These are phyloP conservation scores for Xylaria sp. DNA, from an alignment of 2,329 filamentous ascomycete species.

Conservation along the genomic window DNA sequence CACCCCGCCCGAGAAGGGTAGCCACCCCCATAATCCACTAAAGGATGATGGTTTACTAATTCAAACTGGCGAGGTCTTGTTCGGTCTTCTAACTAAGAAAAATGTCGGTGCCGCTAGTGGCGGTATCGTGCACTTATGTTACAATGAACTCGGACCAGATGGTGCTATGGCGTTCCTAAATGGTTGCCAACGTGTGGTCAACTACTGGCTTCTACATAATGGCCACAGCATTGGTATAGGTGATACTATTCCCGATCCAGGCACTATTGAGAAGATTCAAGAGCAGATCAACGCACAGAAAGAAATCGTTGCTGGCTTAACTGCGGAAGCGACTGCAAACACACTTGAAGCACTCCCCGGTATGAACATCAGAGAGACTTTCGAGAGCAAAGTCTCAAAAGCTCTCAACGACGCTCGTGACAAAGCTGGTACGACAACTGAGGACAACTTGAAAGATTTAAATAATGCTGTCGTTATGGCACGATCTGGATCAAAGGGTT, in stretches of 20 bases:
- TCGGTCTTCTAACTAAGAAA: constrained; percentile 92
- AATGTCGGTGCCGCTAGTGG: constrained; percentile 88
- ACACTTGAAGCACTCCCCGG: constrained; percentile 91
- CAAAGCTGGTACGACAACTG: constrained; percentile 90
- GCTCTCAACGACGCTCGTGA: constrained; percentile 96
- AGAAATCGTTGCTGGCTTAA: constrained; percentile 78
- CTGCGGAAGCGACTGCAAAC: constrained; percentile 82
- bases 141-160: constrained; percentile 89
- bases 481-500: constrained; percentile 96
- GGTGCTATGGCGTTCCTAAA: constrained; percentile 96
- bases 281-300: constrained; percentile 84
- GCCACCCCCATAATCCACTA: constrained; percentile 62
- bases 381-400: constrained; percentile 96
- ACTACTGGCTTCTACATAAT: constrained; percentile 96
- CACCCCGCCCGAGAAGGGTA: constrained; percentile 59
- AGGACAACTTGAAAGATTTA: constrained; percentile 90
- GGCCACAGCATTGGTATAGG: constrained; percentile 98
- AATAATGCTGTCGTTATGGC: constrained; percentile 99
- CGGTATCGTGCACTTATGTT: constrained; percentile 94
- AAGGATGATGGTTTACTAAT: constrained; percentile 84
- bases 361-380: constrained; percentile 98
- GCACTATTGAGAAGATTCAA: constrained; percentile 86
- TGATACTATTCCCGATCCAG: constrained; percentile 91
- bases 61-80: constrained; percentile 87
- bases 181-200: constrained; percentile 91